A percentile compares a stretch with the other conserved stretches of the same genome.
phyloP scores from a whole-genome alignment of 176 grass and related monocot species.

The Carex pumila region DNA sequence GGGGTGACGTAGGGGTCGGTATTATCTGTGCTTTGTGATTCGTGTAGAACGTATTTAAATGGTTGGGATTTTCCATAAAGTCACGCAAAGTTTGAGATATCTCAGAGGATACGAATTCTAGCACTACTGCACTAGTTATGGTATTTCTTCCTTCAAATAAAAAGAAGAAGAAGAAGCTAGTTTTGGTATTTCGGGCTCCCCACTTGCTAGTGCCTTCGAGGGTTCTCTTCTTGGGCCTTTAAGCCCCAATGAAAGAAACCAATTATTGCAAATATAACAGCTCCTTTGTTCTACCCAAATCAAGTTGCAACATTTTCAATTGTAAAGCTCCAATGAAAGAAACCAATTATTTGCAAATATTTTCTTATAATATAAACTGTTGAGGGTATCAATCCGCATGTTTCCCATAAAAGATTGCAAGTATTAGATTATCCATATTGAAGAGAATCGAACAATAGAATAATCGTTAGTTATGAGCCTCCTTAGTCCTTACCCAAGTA shows the following conservation, averaged over 20 bases:
- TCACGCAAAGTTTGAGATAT: too few species aligned
- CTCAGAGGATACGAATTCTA: too few species aligned
- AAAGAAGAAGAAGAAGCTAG: too few species aligned
- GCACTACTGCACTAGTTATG: neutral
- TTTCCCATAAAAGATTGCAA: neutral
- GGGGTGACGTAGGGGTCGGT: too few species aligned
- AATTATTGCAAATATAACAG: neutral
- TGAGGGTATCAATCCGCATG: neutral
- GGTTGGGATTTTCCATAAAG: too few species aligned
- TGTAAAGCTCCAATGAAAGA: neutral
- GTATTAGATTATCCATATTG: neutral
- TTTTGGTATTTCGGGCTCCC: neutral
- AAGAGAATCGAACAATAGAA: neutral
- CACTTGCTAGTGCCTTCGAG: neutral
- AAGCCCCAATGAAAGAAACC: too few species aligned
- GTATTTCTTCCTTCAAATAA: neutral
- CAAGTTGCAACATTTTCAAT: neutral
- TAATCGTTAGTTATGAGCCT: neutral
- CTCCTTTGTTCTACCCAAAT: neutral
- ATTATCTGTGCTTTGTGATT: too few species aligned
- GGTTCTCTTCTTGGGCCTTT: slow-evolving; percentile 2
- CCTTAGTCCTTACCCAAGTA: slow-evolving; percentile 12
- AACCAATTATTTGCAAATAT: neutral
- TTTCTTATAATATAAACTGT: neutral
- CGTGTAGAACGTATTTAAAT: too few species aligned